Evolutionary conservation across 2,329 filamentous ascomycete genomes (phyloP).

Genomic region (Neonectria neomacrospora): DNA sequence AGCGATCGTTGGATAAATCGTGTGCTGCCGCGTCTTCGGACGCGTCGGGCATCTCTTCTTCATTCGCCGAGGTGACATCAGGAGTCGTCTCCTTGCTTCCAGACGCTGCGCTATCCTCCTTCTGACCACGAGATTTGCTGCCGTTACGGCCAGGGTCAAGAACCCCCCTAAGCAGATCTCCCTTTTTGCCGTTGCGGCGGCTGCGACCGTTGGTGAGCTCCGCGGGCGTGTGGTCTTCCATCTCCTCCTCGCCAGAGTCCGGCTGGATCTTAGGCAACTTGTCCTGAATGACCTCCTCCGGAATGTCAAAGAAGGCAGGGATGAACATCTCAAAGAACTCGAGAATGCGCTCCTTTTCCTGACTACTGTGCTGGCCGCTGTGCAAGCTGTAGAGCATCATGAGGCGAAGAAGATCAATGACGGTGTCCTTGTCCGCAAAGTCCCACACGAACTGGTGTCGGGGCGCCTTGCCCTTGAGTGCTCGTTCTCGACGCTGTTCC

Average conservation of each 20-base stretch:
- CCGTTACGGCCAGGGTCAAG: conserved; percentile 81
- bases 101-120: conserved; percentile 81
- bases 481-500: conserved; percentile 81
- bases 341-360: conserved; percentile 78
- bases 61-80: conserved; percentile 79
- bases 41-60: conserved; percentile 77
- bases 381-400: conserved; percentile 74
- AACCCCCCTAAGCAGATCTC: conserved; percentile 84
- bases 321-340: conserved; percentile 83
- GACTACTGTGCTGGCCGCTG: conserved; percentile 75
- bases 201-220: conserved; percentile 76
- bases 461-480: conserved; percentile 68
- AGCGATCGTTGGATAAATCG: conserved; percentile 72
- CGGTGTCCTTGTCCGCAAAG: conserved; percentile 76
- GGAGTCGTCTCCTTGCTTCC: conserved; percentile 91
- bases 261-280: conserved; percentile 76
- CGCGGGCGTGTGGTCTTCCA: conserved; percentile 76
- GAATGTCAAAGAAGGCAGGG: conserved; percentile 79
- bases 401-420: conserved; percentile 70
- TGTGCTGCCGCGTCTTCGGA: conserved; percentile 67
- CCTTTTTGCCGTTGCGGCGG: conserved; percentile 79
- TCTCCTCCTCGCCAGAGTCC: conserved; percentile 79
- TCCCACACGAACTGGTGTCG: conserved; percentile 80
- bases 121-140: conserved; percentile 75
- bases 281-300: conserved; percentile 74